Evolutionary conservation across 2,329 filamentous ascomycete species (phyloP).

Genomic region (Aureobasidium sp.): DNA sequence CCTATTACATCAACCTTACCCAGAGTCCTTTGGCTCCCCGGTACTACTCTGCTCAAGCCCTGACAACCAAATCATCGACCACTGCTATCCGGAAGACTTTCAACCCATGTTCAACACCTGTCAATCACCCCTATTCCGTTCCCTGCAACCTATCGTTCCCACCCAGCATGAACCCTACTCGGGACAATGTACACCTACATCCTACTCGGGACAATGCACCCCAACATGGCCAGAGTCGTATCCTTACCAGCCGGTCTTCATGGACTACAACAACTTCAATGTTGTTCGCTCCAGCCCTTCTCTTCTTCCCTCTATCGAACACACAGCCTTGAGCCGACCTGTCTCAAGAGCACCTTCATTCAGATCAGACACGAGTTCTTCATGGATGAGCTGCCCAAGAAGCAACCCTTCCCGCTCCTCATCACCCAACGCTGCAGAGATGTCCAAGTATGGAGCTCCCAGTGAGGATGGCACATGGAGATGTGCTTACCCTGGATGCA

Average conservation of each 20-base stretch:
- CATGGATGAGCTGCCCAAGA: constrained; percentile 17
- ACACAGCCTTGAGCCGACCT: constrained; percentile 1
- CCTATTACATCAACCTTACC: constrained; percentile 1
- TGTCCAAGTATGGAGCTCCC: constrained; percentile 32
- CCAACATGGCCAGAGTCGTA: constrained; percentile 12
- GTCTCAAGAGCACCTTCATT: constrained; percentile 22
- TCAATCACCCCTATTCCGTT: constrained; percentile 6
- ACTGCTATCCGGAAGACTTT: constrained; percentile 3
- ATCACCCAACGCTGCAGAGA: constrained; percentile 26
- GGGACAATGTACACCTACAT: constrained; percentile 2
- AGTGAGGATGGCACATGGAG: constrained; percentile 47
- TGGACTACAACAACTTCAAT: constrained; percentile 3
- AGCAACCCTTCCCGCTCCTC: constrained; percentile 24
- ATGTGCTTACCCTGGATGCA: constrained; percentile 51
- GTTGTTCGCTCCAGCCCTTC: constrained; percentile 13
- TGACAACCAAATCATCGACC: constrained; percentile 11
- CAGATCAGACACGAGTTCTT: constrained; percentile 23
- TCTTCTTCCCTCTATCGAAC: constrained; percentile 14
- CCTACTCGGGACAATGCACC: constrained; percentile 1
- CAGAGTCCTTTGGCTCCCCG: constrained; percentile 3
- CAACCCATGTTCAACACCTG: constrained; percentile 11
- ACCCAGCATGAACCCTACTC: constrained; percentile 2
- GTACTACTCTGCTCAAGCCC: constrained; percentile 10
- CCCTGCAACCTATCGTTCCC: constrained; percentile 1
- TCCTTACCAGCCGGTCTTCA: constrained; percentile 6